A percentile compares a stretch with the other conserved stretches of the same genome.
phyloP scores from a whole-genome alignment of 139 green algal species.

The Closterium sp. region DNA sequence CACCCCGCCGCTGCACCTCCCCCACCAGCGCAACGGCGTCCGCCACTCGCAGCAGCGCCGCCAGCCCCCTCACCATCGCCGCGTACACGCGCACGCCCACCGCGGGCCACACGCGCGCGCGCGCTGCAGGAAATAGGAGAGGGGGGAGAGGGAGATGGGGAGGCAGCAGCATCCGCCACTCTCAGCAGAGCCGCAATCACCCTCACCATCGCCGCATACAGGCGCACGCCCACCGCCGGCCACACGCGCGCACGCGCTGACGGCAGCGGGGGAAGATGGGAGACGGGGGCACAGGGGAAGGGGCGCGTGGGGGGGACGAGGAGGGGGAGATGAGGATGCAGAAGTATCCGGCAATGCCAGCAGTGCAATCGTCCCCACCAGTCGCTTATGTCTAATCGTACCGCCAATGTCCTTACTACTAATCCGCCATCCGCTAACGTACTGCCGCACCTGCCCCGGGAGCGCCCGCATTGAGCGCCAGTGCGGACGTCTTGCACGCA shows the following conservation, averaged over 20 bases:
- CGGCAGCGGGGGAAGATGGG: no score
- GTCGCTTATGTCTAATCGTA: no score
- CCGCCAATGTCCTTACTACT: neutral
- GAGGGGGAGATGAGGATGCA: constrained; percentile 32
- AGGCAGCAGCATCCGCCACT: constrained; percentile 65
- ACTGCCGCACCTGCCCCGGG: neutral
- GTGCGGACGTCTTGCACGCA: neutral
- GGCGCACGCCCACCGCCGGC: constrained; percentile 62
- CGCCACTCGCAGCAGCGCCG: constrained; percentile 64
- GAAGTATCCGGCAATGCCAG: constrained; percentile 68
- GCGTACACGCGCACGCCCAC: constrained; percentile 59
- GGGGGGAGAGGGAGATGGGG: no score
- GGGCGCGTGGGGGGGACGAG: no score
- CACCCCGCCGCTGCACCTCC: constrained; percentile 64
- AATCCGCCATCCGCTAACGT: neutral
- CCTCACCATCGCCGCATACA: constrained; percentile 65
- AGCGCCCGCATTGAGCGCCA: neutral
- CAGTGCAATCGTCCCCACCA: constrained; percentile 67
- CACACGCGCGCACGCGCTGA: constrained; percentile 47
- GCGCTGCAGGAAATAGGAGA: neutral
- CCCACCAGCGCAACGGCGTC: constrained; percentile 69
- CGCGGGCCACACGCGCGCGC: constrained; percentile 60
- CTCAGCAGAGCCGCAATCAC: constrained; percentile 68
- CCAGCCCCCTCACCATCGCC: constrained; percentile 71
- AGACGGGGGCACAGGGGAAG: no score